Percentiles rank a stretch among this genome's conserved stretches.
Evolutionary conservation across 345 rosid genomes (phyloP).

Genomic region (Pistacia integerrima): DNA sequence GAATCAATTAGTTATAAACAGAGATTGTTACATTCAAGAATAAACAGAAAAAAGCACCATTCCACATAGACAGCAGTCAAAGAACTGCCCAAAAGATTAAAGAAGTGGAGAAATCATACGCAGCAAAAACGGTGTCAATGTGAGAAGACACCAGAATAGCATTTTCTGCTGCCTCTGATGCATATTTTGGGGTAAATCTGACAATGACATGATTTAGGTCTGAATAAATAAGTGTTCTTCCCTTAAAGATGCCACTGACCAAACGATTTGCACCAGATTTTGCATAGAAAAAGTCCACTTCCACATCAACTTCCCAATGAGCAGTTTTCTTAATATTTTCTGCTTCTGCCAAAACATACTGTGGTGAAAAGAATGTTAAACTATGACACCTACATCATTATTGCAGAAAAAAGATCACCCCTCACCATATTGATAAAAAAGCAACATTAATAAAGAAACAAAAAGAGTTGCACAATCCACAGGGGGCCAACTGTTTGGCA

Average conservation of each 20-base stretch:
- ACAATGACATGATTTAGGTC: constrained; percentile 72
- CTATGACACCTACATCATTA: constrained; percentile 7
- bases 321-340: constrained; percentile 62
- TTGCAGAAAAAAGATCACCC: constrained; percentile 18
- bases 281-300: constrained; percentile 73
- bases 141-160: constrained; percentile 92
- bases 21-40: not conserved
- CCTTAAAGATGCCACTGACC: constrained; percentile 64
- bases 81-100: not conserved
- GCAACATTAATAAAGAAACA: not conserved
- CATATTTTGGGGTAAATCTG: constrained; percentile 78
- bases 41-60: not conserved
- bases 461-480: not conserved
- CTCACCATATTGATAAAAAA: not conserved
- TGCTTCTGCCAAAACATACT: constrained; percentile 81
- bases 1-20: not conserved
- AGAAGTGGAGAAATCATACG: constrained; percentile 56
- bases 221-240: constrained; percentile 82
- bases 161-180: constrained; percentile 67
- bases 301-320: constrained; percentile 83
- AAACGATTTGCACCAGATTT: constrained; percentile 69
- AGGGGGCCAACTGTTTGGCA: no score
- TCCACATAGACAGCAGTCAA: not conserved
- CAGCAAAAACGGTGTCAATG: constrained; percentile 85
- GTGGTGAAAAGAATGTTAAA: constrained; percentile 30